Evolutionary conservation across 148 eudicot genomes (phyloP), one percentile per base, ranked within the genome.

Genomic region (Chenopodium formosanum): DNA sequence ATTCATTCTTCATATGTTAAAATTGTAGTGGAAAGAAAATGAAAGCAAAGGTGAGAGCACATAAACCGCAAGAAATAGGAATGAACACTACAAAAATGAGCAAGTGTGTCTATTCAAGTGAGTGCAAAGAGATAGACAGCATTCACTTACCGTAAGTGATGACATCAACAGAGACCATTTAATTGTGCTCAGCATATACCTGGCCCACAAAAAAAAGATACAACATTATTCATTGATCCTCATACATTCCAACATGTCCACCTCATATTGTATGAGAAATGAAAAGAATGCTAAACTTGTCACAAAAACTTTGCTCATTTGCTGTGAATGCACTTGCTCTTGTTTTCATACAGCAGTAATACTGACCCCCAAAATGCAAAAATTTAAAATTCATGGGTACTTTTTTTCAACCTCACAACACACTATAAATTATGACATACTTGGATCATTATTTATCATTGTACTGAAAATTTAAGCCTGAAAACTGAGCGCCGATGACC

Each of bases 91-190:
- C 66, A 62, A 20, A 25, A 62, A 22, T 23, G 17, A 72, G 7
- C 20, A 40, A 5, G 27, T n/a, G 37, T 0, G 13, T 9, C 34
- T 16, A 29, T n/a, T 47, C 16, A 75, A 68, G 53, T 52, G 53
- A 14, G 34, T 65, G 62, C 23, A 48, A 53, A 77, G 10, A 85
- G 32, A 79, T 74, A 74, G 74, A 70, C 23, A 74, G 52, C 76
- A 70, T 34, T 82, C 70, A 89, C 99, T 87, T 82, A 94, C 98
- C 11, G 98, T 94, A 77, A 96, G 81, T 40, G 79, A 80, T 82
- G 99, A 96, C 98, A 96, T 96, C 89, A 94, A 71, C 80, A 96
- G 86, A 52, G 98, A 96, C 99, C 99, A 96, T 71, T 87, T 64
- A 34, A 89, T 53, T 76, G 99, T 96, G 82, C 81, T 87, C 22